Evolutionary conservation across 306 rosid species (phyloP).

Genomic region (Sophora flavescens): DNA sequence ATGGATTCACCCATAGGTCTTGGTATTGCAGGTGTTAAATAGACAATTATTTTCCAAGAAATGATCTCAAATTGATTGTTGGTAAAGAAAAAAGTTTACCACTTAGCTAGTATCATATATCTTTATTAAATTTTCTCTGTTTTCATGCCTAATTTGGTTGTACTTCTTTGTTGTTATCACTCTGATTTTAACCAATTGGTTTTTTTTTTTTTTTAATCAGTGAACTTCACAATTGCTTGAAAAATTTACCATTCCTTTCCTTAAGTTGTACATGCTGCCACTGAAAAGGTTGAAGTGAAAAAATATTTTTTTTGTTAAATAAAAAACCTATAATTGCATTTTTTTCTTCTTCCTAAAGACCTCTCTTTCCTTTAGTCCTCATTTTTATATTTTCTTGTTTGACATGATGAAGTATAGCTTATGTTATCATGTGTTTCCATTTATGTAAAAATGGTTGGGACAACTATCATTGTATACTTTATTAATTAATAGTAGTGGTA

Average conservation of each 20-base stretch:
- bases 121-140: background rate
- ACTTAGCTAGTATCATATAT: background rate
- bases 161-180: background rate
- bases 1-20: background rate
- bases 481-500: background rate
- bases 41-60: slow-evolving; percentile 1
- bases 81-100: background rate
- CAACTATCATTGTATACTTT: slow-evolving; percentile 4
- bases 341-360: too few relatives aligned
- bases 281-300: background rate
- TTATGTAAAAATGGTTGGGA: background rate
- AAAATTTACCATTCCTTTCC: background rate
- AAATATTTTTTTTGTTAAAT: too few relatives aligned
- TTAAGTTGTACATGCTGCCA: too few relatives aligned
- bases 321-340: too few relatives aligned
- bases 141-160: slow-evolving; percentile 1
- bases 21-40: background rate
- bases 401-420: background rate
- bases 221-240: background rate
- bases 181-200: background rate
- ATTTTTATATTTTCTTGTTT: background rate
- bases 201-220: background rate
- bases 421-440: slow-evolving; percentile 15
- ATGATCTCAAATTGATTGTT: slow-evolving; percentile 3
- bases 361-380: too few relatives aligned